Percentiles rank a stretch among this genome's conserved stretches.
Evolutionary conservation across 148 eudicot species (phyloP).

Genomic region (Heliosperma pusillum): DNA sequence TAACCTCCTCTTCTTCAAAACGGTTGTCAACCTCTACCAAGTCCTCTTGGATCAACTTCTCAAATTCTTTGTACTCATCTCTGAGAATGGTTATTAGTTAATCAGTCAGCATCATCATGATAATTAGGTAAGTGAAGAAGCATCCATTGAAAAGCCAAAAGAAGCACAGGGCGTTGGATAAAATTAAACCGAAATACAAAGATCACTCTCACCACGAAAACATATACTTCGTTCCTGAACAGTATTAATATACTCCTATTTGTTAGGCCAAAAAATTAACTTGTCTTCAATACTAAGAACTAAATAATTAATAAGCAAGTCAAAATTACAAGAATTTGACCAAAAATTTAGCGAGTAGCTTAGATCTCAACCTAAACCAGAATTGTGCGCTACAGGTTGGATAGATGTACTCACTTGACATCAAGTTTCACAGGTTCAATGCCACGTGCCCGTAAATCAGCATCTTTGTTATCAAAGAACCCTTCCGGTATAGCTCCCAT

Average conservation of each 20-base stretch:
- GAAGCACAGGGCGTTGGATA: background rate
- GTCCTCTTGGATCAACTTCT: conserved; percentile 77
- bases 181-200: background rate
- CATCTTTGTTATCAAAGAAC: conserved; percentile 89
- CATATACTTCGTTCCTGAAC: background rate
- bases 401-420: conserved; percentile 53
- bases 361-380: background rate
- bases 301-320: background rate
- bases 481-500: conserved; percentile 83
- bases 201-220: background rate
- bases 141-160: background rate
- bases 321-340: background rate
- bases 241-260: background rate
- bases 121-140: background rate
- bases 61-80: conserved; percentile 94
- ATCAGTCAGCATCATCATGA: conserved; percentile 13
- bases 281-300: background rate
- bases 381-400: background rate
- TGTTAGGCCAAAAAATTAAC: background rate
- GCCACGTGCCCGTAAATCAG: conserved; percentile 95
- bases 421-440: conserved; percentile 83
- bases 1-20: conserved; percentile 92
- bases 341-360: background rate
- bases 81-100: conserved; percentile 38
- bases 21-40: conserved; percentile 85